These are phyloP conservation scores for Xanthoceras sorbifolium DNA, from an alignment of 345 rosid genomes.

Conservation along the genomic window DNA sequence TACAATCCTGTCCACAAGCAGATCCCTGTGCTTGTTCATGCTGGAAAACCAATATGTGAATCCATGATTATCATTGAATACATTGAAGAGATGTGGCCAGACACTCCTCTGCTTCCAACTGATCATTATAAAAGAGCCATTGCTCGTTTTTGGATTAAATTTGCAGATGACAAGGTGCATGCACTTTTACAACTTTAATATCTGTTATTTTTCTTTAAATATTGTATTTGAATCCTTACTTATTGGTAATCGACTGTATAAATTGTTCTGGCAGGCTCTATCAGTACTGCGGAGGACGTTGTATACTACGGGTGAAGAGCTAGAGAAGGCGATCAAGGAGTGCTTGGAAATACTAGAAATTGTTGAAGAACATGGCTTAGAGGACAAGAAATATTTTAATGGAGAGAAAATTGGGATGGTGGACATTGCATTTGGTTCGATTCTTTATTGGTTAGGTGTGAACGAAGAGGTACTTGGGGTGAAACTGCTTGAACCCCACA, in stretches of 20 bases:
- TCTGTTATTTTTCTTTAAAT: not conserved
- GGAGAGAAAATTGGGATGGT: slow-evolving; percentile 24
- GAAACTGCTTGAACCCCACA: slow-evolving; percentile 12
- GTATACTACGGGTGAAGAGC: slow-evolving; percentile 4
- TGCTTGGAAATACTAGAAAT: slow-evolving; percentile 16
- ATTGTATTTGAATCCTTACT: not conserved
- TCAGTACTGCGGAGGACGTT: not conserved
- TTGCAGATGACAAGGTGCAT: slow-evolving; percentile 33
- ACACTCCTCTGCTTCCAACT: slow-evolving; percentile 28
- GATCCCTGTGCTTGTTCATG: slow-evolving; percentile 39
- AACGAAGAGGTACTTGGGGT: slow-evolving; percentile 14
- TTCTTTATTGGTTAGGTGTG: slow-evolving; percentile 10
- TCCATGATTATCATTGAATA: slow-evolving; percentile 34
- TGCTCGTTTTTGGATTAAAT: slow-evolving; percentile 36
- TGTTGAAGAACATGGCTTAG: slow-evolving; percentile 19
- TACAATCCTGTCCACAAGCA: slow-evolving; percentile 36
- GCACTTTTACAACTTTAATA: no score
- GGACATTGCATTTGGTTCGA: slow-evolving; percentile 24
- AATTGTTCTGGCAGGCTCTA: not conserved
- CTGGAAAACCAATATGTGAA: slow-evolving; percentile 32
- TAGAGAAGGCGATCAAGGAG: slow-evolving; percentile 18
- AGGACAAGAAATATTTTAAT: slow-evolving; percentile 17
- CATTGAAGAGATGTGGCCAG: slow-evolving; percentile 39
- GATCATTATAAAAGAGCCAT: slow-evolving; percentile 29
- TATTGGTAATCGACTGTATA: no score